A percentile compares a stretch with the other conserved stretches of the same genome.
Evolutionary conservation across 768 basidiomycete species (phyloP).

Genomic region (Asterophora parasitica): DNA sequence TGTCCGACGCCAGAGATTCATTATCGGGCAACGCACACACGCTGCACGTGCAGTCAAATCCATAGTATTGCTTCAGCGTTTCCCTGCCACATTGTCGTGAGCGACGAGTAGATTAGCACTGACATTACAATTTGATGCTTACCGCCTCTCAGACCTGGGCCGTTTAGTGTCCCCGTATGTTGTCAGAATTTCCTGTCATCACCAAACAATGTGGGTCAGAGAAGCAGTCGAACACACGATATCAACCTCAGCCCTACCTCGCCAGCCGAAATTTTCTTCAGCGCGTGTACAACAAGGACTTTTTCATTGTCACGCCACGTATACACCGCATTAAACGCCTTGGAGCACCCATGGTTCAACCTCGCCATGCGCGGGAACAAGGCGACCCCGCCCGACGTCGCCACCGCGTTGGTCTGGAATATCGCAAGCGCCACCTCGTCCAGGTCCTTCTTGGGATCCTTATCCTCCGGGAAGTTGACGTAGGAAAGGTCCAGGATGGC

Average conservation of each 20-base stretch:
- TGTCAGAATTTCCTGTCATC: conserved; percentile 52
- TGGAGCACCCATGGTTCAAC: conserved; percentile 64
- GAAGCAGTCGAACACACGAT: not conserved
- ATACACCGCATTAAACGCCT: conserved; percentile 65
- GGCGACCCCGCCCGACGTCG: conserved; percentile 47
- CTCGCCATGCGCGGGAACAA: conserved; percentile 68
- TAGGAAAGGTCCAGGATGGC: conserved; percentile 55
- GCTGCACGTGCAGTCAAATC: conserved; percentile 53
- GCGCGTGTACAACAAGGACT: conserved; percentile 50
- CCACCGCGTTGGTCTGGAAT: conserved; percentile 63
- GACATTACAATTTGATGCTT: conserved; percentile 9
- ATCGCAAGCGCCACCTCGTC: conserved; percentile 56
- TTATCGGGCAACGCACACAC: conserved; percentile 51
- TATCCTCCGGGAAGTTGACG: conserved; percentile 41
- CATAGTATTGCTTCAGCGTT: conserved; percentile 47
- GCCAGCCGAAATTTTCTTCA: conserved; percentile 48
- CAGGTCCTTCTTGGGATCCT: conserved; percentile 31
- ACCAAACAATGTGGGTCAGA: conserved; percentile 2
- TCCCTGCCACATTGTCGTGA: conserved; percentile 29
- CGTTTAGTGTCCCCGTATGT: conserved; percentile 56
- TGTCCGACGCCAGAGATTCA: conserved; percentile 47
- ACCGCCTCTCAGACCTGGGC: conserved; percentile 52
- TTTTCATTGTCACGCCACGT: conserved; percentile 49
- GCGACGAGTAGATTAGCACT: not conserved
- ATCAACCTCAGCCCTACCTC: conserved; percentile 32